Base-by-base conservation (phyloP, 1,284 basidiomycete genomes). In the Malassezia furfur region DNA sequence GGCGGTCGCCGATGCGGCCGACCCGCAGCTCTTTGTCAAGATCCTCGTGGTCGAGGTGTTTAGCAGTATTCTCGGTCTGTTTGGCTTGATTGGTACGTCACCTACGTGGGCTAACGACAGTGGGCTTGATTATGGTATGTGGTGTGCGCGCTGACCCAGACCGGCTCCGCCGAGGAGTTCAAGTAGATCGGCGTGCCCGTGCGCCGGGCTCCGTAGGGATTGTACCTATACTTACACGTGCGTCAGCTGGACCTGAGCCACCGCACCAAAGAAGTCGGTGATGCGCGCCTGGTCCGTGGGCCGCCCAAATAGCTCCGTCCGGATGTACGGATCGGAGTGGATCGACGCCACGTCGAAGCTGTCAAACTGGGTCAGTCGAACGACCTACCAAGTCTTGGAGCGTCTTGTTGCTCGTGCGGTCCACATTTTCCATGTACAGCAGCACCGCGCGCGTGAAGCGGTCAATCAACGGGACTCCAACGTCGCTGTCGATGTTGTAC, bases 201-300 rank as follows among this genome's bases (percentile, higher is more conserved):
- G 43, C 43, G 43, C 32, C 43, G 25, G 1, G 14, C 19, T 31
- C n/a, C 32, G 35, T 35, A 47, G 28, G 15, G 9, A 50, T 28
- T 44, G 25, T 30, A 38, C n/a, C 15, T 21, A 37, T 39, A 25
- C 36, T 22, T 14, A 21, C 37, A 25, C 10, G 19, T 34, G 47
- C 3, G 67, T 71, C 5, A 80, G 65, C 65, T 94, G 88, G 0
- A 86, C 88, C 57, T 86, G 84, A 3, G 87, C 81, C 9, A 96
- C 88, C 0, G 87, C 89, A 2, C 93, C 93, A 65, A 98, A 89
- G 75, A 98, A 98, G 76, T 96, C 91, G 4, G 91, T 96, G 59
- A 96, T 81, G 15, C 85, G 82, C 0, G 86, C 82, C n/a, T 83
- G 75, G 41, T 80, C 77, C 10, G 91, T 78, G 1, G 82, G 77